Evolutionary conservation across 2,329 filamentous ascomycete species (phyloP).

Genomic region (Bipolaris zeicola): DNA sequence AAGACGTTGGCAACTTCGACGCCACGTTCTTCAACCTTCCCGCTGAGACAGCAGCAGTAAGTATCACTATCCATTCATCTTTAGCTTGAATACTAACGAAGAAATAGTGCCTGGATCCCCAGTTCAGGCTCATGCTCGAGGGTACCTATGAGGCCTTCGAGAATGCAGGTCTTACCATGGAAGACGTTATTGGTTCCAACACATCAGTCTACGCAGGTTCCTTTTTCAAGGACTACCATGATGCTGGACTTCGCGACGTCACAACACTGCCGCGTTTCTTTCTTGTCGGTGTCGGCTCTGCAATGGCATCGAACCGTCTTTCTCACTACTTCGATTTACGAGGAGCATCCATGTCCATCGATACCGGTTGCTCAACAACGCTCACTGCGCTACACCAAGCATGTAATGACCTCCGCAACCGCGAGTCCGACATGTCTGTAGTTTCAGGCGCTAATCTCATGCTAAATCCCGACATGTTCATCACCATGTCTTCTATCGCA

Average conservation of each 20-base stretch:
- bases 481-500: background rate
- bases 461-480: conserved; percentile 13
- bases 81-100: background rate
- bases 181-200: conserved; percentile 17
- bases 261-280: background rate
- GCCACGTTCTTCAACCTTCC: conserved; percentile 36
- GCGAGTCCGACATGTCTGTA: conserved; percentile 38
- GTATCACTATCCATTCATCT: background rate
- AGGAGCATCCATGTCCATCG: conserved; percentile 22
- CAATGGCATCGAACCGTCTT: conserved; percentile 18
- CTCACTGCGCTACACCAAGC: conserved; percentile 23
- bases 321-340: conserved; percentile 19
- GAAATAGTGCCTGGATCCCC: conserved; percentile 27
- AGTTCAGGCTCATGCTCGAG: conserved; percentile 33
- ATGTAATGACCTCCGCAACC: conserved; percentile 23
- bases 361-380: conserved; percentile 27
- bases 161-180: conserved; percentile 27
- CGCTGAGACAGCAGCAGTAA: conserved; percentile 21
- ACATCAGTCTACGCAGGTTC: conserved; percentile 24
- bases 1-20: conserved; percentile 44
- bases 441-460: conserved; percentile 49
- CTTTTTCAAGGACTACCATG: conserved; percentile 7
- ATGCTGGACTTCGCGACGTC: conserved; percentile 9
- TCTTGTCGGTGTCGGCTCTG: background rate
- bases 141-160: conserved; percentile 46